Conservation (phyloP, 139 green algal species). For the Limnomonas spitsbergensis region DNA sequence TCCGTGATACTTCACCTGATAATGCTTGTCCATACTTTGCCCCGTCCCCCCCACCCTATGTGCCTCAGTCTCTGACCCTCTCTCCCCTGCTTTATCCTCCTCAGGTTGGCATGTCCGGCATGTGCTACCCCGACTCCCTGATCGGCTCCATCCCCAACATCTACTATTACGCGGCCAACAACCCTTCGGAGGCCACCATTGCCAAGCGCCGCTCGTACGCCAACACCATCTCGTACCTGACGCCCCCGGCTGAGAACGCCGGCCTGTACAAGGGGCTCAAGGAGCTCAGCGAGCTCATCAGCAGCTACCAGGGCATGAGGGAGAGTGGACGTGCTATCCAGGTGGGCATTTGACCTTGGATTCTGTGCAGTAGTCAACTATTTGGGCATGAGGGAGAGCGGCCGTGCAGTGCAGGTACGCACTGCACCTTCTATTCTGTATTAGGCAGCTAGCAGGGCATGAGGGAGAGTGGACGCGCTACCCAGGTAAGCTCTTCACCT, state of each 20-base stretch:
- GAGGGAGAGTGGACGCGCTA: conserved; percentile 24
- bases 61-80: too few species aligned
- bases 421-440: too few species aligned
- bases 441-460: conserved; percentile 83
- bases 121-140: conserved; percentile 96
- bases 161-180: conserved; percentile 99
- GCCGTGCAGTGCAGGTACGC: conserved; percentile 56
- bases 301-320: conserved; percentile 76
- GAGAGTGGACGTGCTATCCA: conserved; percentile 24
- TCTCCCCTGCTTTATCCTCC: too few species aligned
- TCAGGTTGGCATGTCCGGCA: conserved; percentile 93
- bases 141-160: conserved; percentile 97
- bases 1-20: too few species aligned
- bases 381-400: conserved; percentile 74
- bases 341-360: not conserved
- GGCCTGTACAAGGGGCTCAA: conserved; percentile 97
- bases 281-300: conserved; percentile 96
- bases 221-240: conserved; percentile 99
- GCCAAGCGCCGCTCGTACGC: conserved; percentile 98
- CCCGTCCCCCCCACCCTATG: too few species aligned
- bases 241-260: conserved; percentile 96
- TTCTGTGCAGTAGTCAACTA: not conserved
- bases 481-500: not conserved
- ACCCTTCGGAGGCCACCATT: conserved; percentile 98
- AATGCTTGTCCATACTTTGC: too few species aligned